A percentile compares a stretch with the other conserved stretches of the same genome.
Conservation (phyloP, 352 stramenopile species). For the Elongisporangium anandrum region DNA sequence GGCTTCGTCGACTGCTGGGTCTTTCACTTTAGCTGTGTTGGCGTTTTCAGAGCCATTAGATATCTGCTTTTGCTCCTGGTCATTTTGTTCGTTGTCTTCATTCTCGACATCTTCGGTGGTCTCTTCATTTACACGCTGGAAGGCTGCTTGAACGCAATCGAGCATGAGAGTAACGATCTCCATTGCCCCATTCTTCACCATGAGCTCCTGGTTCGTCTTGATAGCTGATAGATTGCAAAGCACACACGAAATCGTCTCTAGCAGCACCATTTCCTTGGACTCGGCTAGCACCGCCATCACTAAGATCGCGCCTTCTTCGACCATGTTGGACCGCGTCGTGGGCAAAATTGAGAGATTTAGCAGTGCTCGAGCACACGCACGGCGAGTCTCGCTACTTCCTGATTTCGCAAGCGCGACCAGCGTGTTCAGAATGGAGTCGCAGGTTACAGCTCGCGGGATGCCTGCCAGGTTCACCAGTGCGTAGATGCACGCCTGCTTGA, state of each 20-base stretch:
- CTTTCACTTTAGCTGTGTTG: not conserved
- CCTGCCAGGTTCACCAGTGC: conserved; percentile 70
- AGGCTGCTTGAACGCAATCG: conserved; percentile 15
- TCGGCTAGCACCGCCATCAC: conserved; percentile 45
- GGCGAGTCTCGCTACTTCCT: conserved; percentile 17
- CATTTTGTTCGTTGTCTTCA: not conserved
- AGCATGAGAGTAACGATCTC: conserved; percentile 46
- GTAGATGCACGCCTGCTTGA: conserved; percentile 56
- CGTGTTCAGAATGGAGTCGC: conserved; percentile 55
- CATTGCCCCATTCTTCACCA: conserved; percentile 57
- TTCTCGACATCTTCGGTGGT: conserved; percentile 7
- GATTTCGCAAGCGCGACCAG: conserved; percentile 39
- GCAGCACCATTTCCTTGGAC: conserved; percentile 29
- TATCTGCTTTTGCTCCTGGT: conserved; percentile 1
- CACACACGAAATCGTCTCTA: conserved; percentile 42
- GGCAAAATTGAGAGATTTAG: conserved; percentile 79
- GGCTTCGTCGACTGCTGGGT: conserved; percentile 14
- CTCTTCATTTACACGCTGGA: conserved; percentile 18
- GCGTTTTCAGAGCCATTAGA: not conserved
- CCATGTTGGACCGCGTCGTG: conserved; percentile 60
- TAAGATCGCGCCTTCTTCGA: conserved; percentile 66
- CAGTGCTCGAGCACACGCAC: conserved; percentile 48
- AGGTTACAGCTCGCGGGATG: conserved; percentile 67
- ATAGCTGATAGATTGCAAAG: conserved; percentile 60
- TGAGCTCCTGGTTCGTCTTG: conserved; percentile 51